Percentiles rank a stretch among this genome's conserved stretches.
phyloP scores from a whole-genome alignment of 2,329 filamentous ascomycete species.

The Neonectria hederae region DNA sequence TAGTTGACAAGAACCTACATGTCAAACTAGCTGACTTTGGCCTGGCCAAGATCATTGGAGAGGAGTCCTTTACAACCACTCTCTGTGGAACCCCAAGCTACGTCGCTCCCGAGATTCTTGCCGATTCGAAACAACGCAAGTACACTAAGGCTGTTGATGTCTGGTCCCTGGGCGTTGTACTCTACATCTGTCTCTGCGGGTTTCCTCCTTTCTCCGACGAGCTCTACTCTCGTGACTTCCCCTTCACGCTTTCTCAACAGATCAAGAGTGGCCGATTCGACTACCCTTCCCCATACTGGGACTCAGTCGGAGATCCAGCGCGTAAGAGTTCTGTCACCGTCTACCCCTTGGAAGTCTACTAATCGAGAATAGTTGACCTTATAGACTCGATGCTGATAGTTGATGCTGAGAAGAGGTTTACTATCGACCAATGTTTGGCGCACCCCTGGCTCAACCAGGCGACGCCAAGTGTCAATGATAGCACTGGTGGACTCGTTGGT shows the following conservation, averaged over 20 bases:
- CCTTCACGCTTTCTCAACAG: constrained; percentile 88
- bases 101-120: constrained; percentile 93
- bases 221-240: constrained; percentile 81
- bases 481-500: constrained; percentile 91
- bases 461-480: constrained; percentile 74
- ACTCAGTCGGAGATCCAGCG: constrained; percentile 70
- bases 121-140: constrained; percentile 80
- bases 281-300: constrained; percentile 95
- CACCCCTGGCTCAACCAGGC: constrained; percentile 87
- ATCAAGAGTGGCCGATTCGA: constrained; percentile 91
- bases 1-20: constrained; percentile 84
- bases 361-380: constrained; percentile 70
- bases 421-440: constrained; percentile 87
- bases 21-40: constrained; percentile 97
- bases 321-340: constrained; percentile 52
- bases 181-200: constrained; percentile 96
- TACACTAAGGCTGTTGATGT: constrained; percentile 97
- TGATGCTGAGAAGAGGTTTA: constrained; percentile 83
- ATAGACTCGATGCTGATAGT: constrained; percentile 96
- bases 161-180: constrained; percentile 96
- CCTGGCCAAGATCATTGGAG: constrained; percentile 96
- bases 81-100: constrained; percentile 97
- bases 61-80: constrained; percentile 97
- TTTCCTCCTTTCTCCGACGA: constrained; percentile 98
- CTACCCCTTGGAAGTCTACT: constrained; percentile 3